phyloP scores from a whole-genome alignment of 2,329 filamentous ascomycete genomes.

The Elsinoe ampelina region DNA sequence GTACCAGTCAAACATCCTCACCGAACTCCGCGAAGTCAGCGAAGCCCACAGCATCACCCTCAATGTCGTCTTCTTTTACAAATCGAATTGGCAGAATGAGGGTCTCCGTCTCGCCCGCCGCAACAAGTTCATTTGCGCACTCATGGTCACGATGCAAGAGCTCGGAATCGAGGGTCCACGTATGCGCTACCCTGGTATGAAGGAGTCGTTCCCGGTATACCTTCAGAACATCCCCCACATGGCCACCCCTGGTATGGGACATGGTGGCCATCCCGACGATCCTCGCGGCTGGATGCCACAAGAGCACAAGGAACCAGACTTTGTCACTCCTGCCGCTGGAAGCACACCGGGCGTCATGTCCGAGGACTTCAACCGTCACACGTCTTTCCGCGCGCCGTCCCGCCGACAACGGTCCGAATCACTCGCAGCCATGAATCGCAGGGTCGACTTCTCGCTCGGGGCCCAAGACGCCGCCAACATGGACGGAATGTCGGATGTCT shows the following conservation, averaged over 20 bases:
- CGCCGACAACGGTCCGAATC: constrained; percentile 47
- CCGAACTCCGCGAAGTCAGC: constrained; percentile 68
- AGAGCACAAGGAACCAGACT: constrained; percentile 33
- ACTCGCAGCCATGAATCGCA: constrained; percentile 48
- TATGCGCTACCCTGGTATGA: constrained; percentile 61
- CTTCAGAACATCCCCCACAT: constrained; percentile 43
- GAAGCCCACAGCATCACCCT: constrained; percentile 79
- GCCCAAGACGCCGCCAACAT: constrained; percentile 50
- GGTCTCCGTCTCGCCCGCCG: constrained; percentile 77
- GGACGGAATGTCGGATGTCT: constrained; percentile 56
- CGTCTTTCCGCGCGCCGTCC: constrained; percentile 22
- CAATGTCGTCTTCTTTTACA: constrained; percentile 96
- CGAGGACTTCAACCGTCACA: constrained; percentile 19
- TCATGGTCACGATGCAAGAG: constrained; percentile 78
- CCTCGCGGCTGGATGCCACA: constrained; percentile 30
- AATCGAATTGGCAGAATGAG: constrained; percentile 94
- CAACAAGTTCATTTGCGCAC: constrained; percentile 87
- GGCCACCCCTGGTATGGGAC: constrained; percentile 33
- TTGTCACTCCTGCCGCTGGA: constrained; percentile 27
- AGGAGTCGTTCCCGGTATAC: constrained; percentile 58
- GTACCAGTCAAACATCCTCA: constrained; percentile 76
- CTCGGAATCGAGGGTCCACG: constrained; percentile 78
- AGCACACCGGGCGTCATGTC: constrained; percentile 14
- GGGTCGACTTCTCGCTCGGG: constrained; percentile 62
- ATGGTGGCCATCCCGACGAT: constrained; percentile 37